Base-by-base conservation (phyloP, 2,329 filamentous ascomycete genomes). In the Berkeleyomyces basicola region DNA sequence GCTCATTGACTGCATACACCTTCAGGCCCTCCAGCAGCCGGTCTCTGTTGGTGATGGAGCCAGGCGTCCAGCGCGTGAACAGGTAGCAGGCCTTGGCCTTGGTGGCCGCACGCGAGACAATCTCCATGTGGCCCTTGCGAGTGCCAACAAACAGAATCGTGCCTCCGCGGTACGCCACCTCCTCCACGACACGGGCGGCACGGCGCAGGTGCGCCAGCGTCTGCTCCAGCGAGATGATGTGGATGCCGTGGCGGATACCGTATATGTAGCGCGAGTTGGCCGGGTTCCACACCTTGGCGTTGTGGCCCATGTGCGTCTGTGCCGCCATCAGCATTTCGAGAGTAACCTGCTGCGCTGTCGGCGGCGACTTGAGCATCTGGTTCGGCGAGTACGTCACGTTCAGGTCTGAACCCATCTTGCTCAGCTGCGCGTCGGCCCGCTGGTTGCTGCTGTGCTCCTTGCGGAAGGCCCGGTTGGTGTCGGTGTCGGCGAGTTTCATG, bases 261-360 rank as follows among this genome's bases (percentile, higher is more conserved):
- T 88, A 91, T 72, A 99, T 97, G 76, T 97, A 97, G 67, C 88
- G 83, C 67, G 90, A 86, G 76, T 97, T 99, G 61, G 84, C 85
- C 9, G 93, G 91, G 75, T 99, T 95, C 93, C 93, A 99, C 59
- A 91, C 80, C 66, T 88, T 88, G 0, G 87, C 92, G 70, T 88
- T 82, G 75, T 99, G 93, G 66, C 93, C 93, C 73, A 97, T 84
- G 75, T 96, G 90, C 62, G 84, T 83, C 75, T 95, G 90, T 40
- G 86, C 84, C 55, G 90, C 88, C 78, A 96, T 85, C 66, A 99
- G 82, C 66, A 96, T 81, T 77, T 96, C 91, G 65, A 99, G 83
- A 58, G 90, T 91, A 65, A 97, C 82, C 70, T 96, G 87, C 71
- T 85, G 79, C 33, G 90, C 86, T 46, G 75, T 75, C 0, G 90